Conservation (phyloP, 345 rosid species). For the Hibiscus syriacus region DNA sequence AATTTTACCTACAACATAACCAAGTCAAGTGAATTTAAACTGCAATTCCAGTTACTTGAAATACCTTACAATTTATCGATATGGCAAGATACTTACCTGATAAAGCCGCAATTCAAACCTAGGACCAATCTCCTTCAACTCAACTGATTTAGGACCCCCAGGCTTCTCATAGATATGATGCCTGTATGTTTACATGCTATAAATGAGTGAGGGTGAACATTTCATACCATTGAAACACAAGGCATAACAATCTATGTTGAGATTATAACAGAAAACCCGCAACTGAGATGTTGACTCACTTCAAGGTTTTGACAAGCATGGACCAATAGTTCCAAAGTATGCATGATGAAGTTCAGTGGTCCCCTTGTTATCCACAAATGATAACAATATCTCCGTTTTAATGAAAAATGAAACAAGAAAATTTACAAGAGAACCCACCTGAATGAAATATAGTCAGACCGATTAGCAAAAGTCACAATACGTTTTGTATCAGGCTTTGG, state of each 20-base stretch:
- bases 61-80: background rate
- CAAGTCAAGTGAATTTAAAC: background rate
- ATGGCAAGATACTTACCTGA: constrained; percentile 41
- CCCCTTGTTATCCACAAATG: background rate
- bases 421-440: constrained; percentile 40
- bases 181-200: constrained; percentile 26
- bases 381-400: background rate
- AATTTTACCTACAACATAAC: constrained; percentile 40
- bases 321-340: background rate
- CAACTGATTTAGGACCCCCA: constrained; percentile 73
- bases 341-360: background rate
- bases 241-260: background rate
- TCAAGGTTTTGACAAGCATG: background rate
- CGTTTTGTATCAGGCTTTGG: constrained; percentile 77
- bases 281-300: background rate
- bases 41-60: background rate
- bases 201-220: background rate
- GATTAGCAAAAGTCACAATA: constrained; percentile 75
- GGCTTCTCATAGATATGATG: constrained; percentile 73
- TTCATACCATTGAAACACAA: background rate
- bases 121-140: constrained; percentile 86
- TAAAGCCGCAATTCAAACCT: constrained; percentile 81
- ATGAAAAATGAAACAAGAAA: background rate
- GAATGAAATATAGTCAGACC: constrained; percentile 77
- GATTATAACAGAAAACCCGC: background rate